Percentiles rank a stretch among this genome's conserved stretches.
Conservation (phyloP, 768 basidiomycete species). For the Asterophora parasitica region DNA sequence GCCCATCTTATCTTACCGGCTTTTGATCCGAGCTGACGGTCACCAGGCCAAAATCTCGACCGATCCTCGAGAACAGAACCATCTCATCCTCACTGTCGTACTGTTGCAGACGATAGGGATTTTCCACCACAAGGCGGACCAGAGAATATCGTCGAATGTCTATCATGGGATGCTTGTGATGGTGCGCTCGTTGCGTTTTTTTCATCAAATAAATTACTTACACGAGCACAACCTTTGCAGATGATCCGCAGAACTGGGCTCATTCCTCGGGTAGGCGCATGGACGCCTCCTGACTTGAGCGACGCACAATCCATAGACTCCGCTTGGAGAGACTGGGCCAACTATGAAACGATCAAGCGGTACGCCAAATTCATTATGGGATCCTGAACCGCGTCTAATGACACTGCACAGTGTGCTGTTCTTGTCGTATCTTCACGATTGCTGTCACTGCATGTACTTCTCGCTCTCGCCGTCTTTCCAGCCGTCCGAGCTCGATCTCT, state of each 20-base stretch:
- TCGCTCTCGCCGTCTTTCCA: slow-evolving; percentile 42
- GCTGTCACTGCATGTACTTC: slow-evolving; percentile 51
- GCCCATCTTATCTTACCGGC: not conserved
- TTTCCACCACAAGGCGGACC: slow-evolving; percentile 45
- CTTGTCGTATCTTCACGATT: slow-evolving; percentile 55
- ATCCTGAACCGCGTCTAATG: slow-evolving; percentile 6
- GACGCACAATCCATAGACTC: slow-evolving; percentile 32
- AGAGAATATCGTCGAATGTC: slow-evolving; percentile 43
- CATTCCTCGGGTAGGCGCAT: slow-evolving; percentile 38
- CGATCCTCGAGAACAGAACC: slow-evolving; percentile 32
- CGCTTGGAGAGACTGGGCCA: slow-evolving; percentile 54
- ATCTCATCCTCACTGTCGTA: slow-evolving; percentile 44
- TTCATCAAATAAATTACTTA: too few relatives aligned
- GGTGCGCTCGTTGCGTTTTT: slow-evolving; percentile 30
- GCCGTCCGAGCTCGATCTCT: slow-evolving; percentile 42
- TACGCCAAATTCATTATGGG: slow-evolving; percentile 19
- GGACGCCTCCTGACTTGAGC: slow-evolving; percentile 37
- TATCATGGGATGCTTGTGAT: slow-evolving; percentile 59
- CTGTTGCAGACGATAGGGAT: slow-evolving; percentile 55
- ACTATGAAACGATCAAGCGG: slow-evolving; percentile 56
- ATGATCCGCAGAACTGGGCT: slow-evolving; percentile 45
- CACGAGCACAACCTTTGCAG: slow-evolving; percentile 18
- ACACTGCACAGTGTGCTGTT: slow-evolving; percentile 34
- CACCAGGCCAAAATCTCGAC: slow-evolving; percentile 33
- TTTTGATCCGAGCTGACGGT: slow-evolving; percentile 11